Percentiles rank a stretch among this genome's conserved stretches.
Evolutionary conservation across 352 stramenopile species (phyloP).

Genomic region (Globisporangium nodosum): DNA sequence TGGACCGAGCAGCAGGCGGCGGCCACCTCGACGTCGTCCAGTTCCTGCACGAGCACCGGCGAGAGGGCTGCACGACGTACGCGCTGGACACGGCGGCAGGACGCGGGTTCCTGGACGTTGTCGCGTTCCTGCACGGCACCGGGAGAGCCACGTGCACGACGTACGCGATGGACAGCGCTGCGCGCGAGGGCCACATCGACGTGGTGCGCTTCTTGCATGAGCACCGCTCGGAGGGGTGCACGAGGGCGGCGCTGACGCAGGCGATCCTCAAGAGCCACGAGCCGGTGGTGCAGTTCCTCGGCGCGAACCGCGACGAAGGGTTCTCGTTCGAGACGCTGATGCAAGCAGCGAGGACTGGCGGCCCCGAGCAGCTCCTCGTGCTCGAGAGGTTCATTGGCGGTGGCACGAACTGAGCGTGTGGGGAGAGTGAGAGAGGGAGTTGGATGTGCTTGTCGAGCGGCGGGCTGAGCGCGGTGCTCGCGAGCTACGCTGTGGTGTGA

Average conservation of each 20-base stretch:
- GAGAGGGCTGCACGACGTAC: slow-evolving; percentile 10
- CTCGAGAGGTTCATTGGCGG: not conserved
- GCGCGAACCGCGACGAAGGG: slow-evolving; percentile 5
- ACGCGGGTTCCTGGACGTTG: slow-evolving; percentile 1
- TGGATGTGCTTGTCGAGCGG: not conserved
- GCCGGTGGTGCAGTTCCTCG: slow-evolving; percentile 8
- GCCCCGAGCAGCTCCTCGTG: not conserved
- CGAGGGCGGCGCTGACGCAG: slow-evolving; percentile 5
- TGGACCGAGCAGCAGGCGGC: slow-evolving; percentile 10
- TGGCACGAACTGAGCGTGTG: not conserved
- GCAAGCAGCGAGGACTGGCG: slow-evolving; percentile 1
- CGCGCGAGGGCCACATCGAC: slow-evolving; percentile 4
- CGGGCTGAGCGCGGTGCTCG: no score
- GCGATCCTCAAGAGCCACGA: slow-evolving; percentile 5
- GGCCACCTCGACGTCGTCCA: slow-evolving; percentile 10
- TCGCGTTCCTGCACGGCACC: slow-evolving; percentile 8
- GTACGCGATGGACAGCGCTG: slow-evolving; percentile 11
- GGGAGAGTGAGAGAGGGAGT: not conserved
- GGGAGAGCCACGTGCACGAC: slow-evolving; percentile 2
- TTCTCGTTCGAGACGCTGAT: slow-evolving; percentile 6
- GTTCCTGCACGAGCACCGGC: slow-evolving; percentile 9
- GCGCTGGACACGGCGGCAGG: slow-evolving; percentile 9
- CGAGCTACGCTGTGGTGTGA: not conserved
- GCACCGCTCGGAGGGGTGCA: slow-evolving; percentile 10
- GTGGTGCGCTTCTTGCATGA: slow-evolving; percentile 11